Evolutionary conservation across 805 yeast genomes (phyloP), one percentile per base, ranked within the genome.

Genomic region (Hanseniaspora mollemarum): DNA sequence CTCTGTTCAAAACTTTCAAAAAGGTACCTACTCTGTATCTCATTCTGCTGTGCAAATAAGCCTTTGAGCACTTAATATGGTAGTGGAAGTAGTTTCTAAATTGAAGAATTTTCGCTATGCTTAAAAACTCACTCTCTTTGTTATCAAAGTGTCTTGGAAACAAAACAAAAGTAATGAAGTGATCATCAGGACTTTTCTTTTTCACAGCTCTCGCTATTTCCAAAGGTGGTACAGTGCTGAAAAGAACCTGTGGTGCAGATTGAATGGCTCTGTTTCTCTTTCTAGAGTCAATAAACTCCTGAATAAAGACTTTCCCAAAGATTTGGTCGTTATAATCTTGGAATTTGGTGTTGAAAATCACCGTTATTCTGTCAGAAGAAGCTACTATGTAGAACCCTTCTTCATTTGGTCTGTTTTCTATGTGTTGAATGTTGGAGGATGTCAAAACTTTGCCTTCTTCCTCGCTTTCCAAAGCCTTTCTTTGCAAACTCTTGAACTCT

Each of bases 1-100:
- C 98, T 63, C 99, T 77, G 71, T 92, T 92, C 69, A 92, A 78
- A 29, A 92, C 90, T 73, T 92, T 92, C 63, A 88, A 77, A 71
- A 88, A 92, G 60, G 94, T 92, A 58, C 83, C 81, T 22, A 92
- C 97, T 61, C 98, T 78, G 68, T 74, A 86, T 67, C 99, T 80
- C 99, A 92, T 92, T 73, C 99, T 81, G 46, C 95, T 87, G 68
- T 92, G 99, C 81, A 92, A 80, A 69, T 85, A 92, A 32, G 98
- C 97, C 73, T 92, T 92, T 54, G 96, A 87, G 67, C 96, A 90
- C 70, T 92, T 92, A 71, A 92, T 92, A 65, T 92, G 99, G 68
- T 90, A 92, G 67, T 92, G 99, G 82, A 92, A 92, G 70, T 90
- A 92, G 62, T 88, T 94, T 68, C 99, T 77, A 71, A 92, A 92